A percentile compares a stretch with the other conserved stretches of the same genome.
phyloP scores from a whole-genome alignment of 192 early-diverging fungal species.

The Backusella westeae region DNA sequence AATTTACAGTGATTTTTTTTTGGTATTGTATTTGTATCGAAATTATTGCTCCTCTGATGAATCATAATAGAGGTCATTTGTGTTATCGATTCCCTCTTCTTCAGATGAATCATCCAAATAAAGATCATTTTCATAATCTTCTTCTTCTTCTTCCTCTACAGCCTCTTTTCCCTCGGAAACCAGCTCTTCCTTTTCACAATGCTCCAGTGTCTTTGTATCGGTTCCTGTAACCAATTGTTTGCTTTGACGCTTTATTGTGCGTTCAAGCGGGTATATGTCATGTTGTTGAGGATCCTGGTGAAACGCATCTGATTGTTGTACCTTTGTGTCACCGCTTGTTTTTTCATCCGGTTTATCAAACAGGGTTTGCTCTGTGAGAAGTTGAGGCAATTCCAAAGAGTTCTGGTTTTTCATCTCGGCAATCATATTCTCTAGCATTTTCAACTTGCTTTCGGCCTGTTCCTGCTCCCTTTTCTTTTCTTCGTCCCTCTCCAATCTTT shows the following conservation, averaged over 20 bases:
- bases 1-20: too few relatives aligned
- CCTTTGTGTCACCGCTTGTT: background rate
- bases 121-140: background rate
- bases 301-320: background rate
- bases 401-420: background rate
- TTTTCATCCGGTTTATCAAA: background rate
- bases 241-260: background rate
- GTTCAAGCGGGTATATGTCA: background rate
- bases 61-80: background rate
- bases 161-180: background rate
- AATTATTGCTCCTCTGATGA: too few relatives aligned
- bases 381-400: background rate
- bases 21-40: too few relatives aligned
- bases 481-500: background rate
- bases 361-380: background rate
- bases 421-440: background rate
- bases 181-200: background rate
- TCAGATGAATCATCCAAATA: background rate
- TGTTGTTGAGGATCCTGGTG: background rate
- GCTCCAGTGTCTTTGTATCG: background rate
- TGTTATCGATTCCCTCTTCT: background rate
- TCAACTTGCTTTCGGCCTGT: background rate
- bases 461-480: background rate
- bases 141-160: background rate
- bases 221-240: background rate